Percentiles rank a stretch among this genome's conserved stretches.
phyloP scores from a whole-genome alignment of 2,329 filamentous ascomycete genomes.

The Laburnicola sp. region DNA sequence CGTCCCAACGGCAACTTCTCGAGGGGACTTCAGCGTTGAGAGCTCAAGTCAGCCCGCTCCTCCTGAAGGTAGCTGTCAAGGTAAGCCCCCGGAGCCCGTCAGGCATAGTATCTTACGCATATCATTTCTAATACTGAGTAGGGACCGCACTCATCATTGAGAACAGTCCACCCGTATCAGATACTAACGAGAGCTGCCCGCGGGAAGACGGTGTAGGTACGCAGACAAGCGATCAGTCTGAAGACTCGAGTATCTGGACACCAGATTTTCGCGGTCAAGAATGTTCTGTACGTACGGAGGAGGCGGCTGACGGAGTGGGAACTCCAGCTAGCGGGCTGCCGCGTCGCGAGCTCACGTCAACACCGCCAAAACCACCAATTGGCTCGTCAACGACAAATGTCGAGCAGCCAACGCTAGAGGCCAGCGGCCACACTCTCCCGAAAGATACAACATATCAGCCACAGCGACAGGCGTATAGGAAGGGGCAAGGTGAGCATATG shows the following conservation, averaged over 20 bases:
- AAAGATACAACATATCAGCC: background rate
- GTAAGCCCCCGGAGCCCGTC: too few relatives aligned
- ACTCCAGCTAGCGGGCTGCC: background rate
- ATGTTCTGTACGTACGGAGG: background rate
- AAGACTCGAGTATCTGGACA: background rate
- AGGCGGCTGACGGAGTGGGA: background rate
- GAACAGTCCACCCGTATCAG: background rate
- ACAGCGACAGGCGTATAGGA: background rate
- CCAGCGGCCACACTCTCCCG: background rate
- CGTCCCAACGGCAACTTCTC: conserved; percentile 6
- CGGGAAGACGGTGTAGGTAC: background rate
- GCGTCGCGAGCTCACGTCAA: background rate
- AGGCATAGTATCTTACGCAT: too few relatives aligned
- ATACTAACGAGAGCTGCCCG: background rate
- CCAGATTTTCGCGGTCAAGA: background rate
- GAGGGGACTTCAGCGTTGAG: conserved; percentile 10
- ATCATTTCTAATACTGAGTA: too few relatives aligned
- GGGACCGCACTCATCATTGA: too few relatives aligned
- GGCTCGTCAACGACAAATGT: background rate
- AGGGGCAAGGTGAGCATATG: background rate
- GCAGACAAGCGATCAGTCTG: background rate
- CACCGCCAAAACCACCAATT: background rate
- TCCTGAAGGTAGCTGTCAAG: too few relatives aligned
- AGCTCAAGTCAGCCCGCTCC: conserved; percentile 14
- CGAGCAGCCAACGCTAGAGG: background rate